phyloP scores from a whole-genome alignment of 1,284 basidiomycete species.

The Sporisorium graminicola region DNA sequence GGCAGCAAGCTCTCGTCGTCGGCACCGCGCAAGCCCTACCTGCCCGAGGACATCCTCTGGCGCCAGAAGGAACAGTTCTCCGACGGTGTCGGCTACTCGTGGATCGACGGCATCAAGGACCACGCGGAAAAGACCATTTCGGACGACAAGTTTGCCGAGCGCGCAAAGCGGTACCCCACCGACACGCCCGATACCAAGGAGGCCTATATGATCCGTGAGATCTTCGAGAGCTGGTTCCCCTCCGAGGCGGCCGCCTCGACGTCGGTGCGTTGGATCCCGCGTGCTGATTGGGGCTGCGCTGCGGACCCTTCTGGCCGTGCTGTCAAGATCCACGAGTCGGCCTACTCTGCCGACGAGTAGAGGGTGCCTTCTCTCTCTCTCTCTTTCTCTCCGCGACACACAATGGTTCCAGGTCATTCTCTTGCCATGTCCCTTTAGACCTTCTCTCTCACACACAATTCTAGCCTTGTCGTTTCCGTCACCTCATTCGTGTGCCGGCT shows the following conservation, averaged over 20 bases:
- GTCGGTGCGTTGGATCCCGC: slow-evolving; percentile 76
- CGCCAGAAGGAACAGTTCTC: slow-evolving; percentile 99
- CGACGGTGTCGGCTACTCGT: slow-evolving; percentile 98
- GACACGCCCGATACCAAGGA: slow-evolving; percentile 97
- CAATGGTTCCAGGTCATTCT: background rate
- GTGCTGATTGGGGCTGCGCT: slow-evolving; percentile 95
- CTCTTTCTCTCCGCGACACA: too few relatives aligned
- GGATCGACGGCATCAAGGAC: slow-evolving; percentile 99
- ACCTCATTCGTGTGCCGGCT: background rate
- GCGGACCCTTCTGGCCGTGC: slow-evolving; percentile 94
- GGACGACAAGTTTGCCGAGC: slow-evolving; percentile 84
- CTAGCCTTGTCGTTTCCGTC: background rate
- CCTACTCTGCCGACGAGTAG: slow-evolving; percentile 74
- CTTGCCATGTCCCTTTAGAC: background rate
- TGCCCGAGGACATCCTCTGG: slow-evolving; percentile 95
- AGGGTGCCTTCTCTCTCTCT: too few relatives aligned
- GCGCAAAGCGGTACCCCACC: slow-evolving; percentile 81
- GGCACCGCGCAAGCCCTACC: slow-evolving; percentile 76
- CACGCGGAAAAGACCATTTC: slow-evolving; percentile 82
- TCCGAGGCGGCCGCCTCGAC: slow-evolving; percentile 87
- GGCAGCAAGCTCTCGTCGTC: slow-evolving; percentile 25
- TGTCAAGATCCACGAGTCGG: slow-evolving; percentile 94
- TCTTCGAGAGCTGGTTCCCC: slow-evolving; percentile 85
- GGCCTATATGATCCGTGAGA: slow-evolving; percentile 92
- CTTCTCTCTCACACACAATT: slow-evolving; percentile 1